Conservation (phyloP, 2,329 filamentous ascomycete genomes). For the Trichoderma brevicompactum region DNA sequence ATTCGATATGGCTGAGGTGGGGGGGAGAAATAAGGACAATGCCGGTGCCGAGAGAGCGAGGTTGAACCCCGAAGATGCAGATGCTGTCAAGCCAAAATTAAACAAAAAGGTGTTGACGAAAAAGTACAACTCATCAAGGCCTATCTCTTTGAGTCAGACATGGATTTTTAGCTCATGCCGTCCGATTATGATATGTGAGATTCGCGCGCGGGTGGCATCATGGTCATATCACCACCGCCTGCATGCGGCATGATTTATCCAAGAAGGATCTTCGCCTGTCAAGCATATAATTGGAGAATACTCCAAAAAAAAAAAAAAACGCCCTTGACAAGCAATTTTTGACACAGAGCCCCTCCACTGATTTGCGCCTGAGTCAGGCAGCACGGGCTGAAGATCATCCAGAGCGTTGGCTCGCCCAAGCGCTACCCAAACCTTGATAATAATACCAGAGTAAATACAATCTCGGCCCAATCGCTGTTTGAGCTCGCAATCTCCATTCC, state of each 20-base stretch:
- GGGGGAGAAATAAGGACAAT: not conserved
- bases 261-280: no score
- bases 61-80: no score
- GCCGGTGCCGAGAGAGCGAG: no score
- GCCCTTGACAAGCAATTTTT: not conserved
- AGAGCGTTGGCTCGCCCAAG: not conserved
- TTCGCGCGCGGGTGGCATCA: not conserved
- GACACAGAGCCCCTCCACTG: not conserved
- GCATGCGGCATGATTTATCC: not conserved
- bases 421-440: slow-evolving; percentile 19
- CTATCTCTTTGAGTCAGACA: no score
- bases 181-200: not conserved
- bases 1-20: slow-evolving; percentile 13
- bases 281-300: not conserved
- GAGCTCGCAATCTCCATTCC: not conserved
- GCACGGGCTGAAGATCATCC: slow-evolving; percentile 23
- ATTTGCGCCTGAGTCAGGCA: slow-evolving; percentile 11
- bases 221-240: not conserved
- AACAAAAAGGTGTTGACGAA: no score
- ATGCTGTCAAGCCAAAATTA: no score
- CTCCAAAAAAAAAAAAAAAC: not conserved
- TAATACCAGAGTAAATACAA: slow-evolving; percentile 18
- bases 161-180: no score
- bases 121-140: no score
- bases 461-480: slow-evolving; percentile 6